Conservation (phyloP, 1,284 basidiomycete genomes). For the Ceratobasidium sp. region DNA sequence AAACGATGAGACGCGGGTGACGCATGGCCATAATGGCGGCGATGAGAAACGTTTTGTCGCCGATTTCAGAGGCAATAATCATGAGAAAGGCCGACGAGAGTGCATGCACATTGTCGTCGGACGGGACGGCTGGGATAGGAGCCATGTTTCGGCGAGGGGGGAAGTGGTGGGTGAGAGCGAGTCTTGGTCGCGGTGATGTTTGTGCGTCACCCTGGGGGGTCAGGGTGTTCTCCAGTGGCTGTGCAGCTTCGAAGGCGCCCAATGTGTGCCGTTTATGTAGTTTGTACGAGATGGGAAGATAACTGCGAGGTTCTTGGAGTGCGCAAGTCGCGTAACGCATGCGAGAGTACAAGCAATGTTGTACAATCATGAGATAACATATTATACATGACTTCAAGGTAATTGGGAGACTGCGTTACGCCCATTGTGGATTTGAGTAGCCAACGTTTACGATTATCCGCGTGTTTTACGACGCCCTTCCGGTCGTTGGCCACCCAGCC, state of each 20-base stretch:
- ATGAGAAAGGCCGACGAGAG: conserved; percentile 81
- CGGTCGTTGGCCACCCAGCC: background rate
- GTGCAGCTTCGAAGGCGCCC: background rate
- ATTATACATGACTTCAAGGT: background rate
- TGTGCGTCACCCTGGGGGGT: background rate
- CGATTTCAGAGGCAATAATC: conserved; percentile 91
- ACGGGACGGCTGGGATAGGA: conserved; percentile 5
- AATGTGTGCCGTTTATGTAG: background rate
- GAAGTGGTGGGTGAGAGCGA: conserved; percentile 4
- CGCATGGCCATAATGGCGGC: conserved; percentile 97
- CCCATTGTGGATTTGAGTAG: background rate
- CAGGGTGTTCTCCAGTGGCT: background rate
- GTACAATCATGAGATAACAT: no score
- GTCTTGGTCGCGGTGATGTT: background rate
- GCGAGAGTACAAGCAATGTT: no score
- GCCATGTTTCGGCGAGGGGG: background rate
- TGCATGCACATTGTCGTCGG: conserved; percentile 50
- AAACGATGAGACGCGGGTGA: conserved; percentile 85
- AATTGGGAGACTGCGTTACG: background rate
- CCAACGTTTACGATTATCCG: background rate
- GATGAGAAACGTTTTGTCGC: conserved; percentile 99
- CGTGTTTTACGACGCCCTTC: conserved; percentile 21
- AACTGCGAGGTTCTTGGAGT: no score
- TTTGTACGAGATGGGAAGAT: background rate
- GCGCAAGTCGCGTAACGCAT: no score